Evolutionary conservation across 2,329 filamentous ascomycete genomes (phyloP).

Genomic region (Pleochaeta shiraiana): DNA sequence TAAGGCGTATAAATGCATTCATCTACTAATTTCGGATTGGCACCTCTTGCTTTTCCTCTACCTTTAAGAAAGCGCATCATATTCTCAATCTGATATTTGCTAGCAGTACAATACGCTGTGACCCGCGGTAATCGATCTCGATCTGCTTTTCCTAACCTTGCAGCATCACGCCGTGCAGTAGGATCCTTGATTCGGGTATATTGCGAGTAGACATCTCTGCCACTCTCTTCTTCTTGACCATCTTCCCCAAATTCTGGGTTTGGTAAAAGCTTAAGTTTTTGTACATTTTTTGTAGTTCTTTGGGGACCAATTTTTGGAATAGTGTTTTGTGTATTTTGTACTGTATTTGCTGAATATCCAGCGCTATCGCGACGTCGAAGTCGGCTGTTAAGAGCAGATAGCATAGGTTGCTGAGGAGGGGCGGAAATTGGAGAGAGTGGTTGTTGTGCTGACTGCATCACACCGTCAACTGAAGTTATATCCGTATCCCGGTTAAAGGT

Average conservation of each 20-base stretch:
- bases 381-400: slow-evolving; percentile 71
- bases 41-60: slow-evolving; percentile 50
- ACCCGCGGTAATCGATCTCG: slow-evolving; percentile 70
- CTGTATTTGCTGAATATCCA: slow-evolving; percentile 25
- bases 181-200: slow-evolving; percentile 97
- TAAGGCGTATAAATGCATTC: slow-evolving; percentile 97
- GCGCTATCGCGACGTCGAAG: slow-evolving; percentile 71
- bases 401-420: slow-evolving; percentile 31
- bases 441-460: slow-evolving; percentile 24
- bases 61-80: slow-evolving; percentile 85
- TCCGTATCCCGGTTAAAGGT: slow-evolving; percentile 56
- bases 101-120: slow-evolving; percentile 91
- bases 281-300: slow-evolving; percentile 80
- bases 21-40: slow-evolving; percentile 81
- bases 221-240: slow-evolving; percentile 65
- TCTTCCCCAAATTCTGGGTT: slow-evolving; percentile 70
- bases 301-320: slow-evolving; percentile 72
- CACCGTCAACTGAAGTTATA: slow-evolving; percentile 33
- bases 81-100: slow-evolving; percentile 73
- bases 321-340: slow-evolving; percentile 15
- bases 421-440: slow-evolving; percentile 17
- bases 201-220: slow-evolving; percentile 89
- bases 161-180: slow-evolving; percentile 77
- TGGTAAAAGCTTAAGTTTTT: slow-evolving; percentile 93
- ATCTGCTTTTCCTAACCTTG: slow-evolving; percentile 81